These are phyloP conservation scores for Thielaviopsis ethacetica DNA, from an alignment of 2,329 filamentous ascomycete genomes.

Conservation along the genomic window DNA sequence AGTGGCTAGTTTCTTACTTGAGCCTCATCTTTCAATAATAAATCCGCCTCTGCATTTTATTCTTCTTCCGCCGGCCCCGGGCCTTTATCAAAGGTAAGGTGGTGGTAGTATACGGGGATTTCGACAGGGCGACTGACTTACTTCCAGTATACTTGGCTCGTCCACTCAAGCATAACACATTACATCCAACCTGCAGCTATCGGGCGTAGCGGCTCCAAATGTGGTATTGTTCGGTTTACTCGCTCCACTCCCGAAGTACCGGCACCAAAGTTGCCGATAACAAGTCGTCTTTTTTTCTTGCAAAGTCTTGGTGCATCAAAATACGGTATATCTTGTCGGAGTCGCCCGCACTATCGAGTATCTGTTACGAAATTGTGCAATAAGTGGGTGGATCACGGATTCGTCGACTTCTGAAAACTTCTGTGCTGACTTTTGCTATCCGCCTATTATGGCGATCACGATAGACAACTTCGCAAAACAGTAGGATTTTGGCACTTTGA, in stretches of 20 bases:
- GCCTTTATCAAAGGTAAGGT: too few relatives aligned
- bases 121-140: not conserved
- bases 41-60: too few relatives aligned
- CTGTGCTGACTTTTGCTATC: not conserved
- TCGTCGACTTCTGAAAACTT: not conserved
- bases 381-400: not conserved
- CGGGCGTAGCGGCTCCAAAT: not conserved
- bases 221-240: not conserved
- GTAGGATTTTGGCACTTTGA: not conserved
- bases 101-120: not conserved
- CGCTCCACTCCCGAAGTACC: not conserved
- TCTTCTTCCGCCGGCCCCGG: too few relatives aligned
- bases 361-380: not conserved
- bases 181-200: not conserved
- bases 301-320: too few relatives aligned
- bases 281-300: too few relatives aligned
- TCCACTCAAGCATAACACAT: not conserved
- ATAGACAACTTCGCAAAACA: not conserved
- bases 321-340: not conserved
- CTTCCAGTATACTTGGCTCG: too few relatives aligned
- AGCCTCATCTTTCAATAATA: not conserved
- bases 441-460: not conserved
- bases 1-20: not conserved
- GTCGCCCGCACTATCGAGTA: not conserved
- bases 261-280: too few relatives aligned